A percentile compares a stretch with the other conserved stretches of the same genome.
phyloP scores from a whole-genome alignment of 108 stramenopile genomes.

The Nannochloropsis granulata region DNA sequence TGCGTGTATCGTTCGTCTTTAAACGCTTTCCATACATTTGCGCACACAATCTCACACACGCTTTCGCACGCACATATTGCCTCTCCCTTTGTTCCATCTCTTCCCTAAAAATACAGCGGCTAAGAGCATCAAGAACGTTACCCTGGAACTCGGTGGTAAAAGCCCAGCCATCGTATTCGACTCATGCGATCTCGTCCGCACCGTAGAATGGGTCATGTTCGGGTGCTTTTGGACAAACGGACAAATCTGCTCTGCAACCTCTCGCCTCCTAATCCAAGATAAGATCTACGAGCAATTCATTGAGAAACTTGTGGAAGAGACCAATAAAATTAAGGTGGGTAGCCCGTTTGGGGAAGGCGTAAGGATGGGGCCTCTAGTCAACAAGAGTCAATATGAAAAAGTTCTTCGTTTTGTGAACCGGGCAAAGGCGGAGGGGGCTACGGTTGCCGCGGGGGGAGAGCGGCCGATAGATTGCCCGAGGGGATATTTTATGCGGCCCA shows the following conservation, averaged over 20 bases:
- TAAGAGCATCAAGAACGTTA: neutral
- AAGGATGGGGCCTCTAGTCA: neutral
- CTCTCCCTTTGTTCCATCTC: neutral
- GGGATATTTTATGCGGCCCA: slow-evolving; percentile 58
- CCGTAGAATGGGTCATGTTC: slow-evolving; percentile 8
- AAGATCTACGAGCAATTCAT: slow-evolving; percentile 28
- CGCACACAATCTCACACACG: neutral
- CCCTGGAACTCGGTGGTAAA: slow-evolving; percentile 13
- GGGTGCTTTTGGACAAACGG: slow-evolving; percentile 5
- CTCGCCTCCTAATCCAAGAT: slow-evolving; percentile 26
- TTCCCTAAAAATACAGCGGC: neutral
- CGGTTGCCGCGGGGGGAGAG: neutral
- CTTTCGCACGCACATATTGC: neutral
- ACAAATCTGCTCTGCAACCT: slow-evolving; percentile 21
- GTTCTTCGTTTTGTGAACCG: neutral
- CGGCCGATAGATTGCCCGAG: neutral
- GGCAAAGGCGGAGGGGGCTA: neutral
- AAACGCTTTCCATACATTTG: too few species aligned
- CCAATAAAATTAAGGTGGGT: slow-evolving; percentile 15
- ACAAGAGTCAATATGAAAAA: neutral
- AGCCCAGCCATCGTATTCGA: slow-evolving; percentile 3
- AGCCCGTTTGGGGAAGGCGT: slow-evolving; percentile 7
- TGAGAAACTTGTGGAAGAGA: slow-evolving; percentile 16
- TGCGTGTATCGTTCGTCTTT: too few species aligned
- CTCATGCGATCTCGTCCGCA: neutral